phyloP scores from a whole-genome alignment of 2,329 filamentous ascomycete species.

The Pseudopyricularia cyperi region DNA sequence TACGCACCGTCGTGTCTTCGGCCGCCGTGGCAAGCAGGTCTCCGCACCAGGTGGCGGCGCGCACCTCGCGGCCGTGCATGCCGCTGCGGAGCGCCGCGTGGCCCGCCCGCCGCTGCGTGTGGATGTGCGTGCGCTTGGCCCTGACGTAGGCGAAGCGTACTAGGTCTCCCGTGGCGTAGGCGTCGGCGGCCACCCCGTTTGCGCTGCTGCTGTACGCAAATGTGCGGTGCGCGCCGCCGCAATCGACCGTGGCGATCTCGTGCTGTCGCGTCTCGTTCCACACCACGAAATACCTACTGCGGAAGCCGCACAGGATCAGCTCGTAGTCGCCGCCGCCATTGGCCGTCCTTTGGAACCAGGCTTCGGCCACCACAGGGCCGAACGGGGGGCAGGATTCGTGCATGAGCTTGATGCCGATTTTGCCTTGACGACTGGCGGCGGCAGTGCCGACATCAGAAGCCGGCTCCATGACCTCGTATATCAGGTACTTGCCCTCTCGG shows the following conservation, averaged over 20 bases:
- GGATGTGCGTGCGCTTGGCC: constrained; percentile 39
- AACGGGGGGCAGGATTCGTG: constrained; percentile 61
- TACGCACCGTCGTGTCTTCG: constrained; percentile 63
- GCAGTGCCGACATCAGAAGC: neutral
- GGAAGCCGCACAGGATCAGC: constrained; percentile 70
- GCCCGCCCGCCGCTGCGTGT: constrained; percentile 23
- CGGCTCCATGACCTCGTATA: constrained; percentile 30
- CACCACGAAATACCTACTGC: constrained; percentile 63
- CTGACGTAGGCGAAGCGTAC: constrained; percentile 62
- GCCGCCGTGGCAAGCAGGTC: constrained; percentile 48
- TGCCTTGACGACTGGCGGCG: neutral
- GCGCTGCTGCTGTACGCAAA: constrained; percentile 39
- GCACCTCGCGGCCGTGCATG: constrained; percentile 76
- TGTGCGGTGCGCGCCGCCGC: constrained; percentile 71
- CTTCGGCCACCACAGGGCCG: constrained; percentile 63
- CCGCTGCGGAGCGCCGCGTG: constrained; percentile 47
- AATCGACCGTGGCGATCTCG: constrained; percentile 61
- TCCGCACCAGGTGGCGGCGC: constrained; percentile 28
- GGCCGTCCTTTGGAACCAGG: constrained; percentile 37
- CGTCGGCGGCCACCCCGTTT: too few species aligned
- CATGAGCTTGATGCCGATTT: constrained; percentile 29
- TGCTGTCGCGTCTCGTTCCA: constrained; percentile 64
- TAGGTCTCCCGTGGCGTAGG: constrained; percentile 13
- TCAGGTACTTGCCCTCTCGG: constrained; percentile 63
- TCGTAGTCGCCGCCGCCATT: constrained; percentile 26